Conservation (phyloP, 106 monocot genomes). For the Hemerocallis citrina region DNA sequence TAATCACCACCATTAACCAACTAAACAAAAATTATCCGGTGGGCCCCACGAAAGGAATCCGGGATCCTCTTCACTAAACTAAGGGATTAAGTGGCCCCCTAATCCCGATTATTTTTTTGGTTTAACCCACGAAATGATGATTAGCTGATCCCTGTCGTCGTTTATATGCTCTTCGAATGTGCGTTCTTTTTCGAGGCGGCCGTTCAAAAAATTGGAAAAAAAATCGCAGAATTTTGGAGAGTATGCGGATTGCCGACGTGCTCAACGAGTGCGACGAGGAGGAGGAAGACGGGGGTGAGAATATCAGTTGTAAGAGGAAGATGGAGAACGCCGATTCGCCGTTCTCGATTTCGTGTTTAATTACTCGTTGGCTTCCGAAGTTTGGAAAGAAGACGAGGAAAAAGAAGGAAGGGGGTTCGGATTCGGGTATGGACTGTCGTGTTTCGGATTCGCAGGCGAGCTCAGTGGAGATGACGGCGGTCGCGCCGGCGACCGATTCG, state of each 20-base stretch:
- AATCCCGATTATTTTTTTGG: no score
- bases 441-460: neutral
- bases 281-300: neutral
- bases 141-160: no score
- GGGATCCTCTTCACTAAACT: no score
- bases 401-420: neutral
- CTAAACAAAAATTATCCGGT: no score
- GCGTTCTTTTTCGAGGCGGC: no score
- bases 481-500: neutral
- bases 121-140: no score
- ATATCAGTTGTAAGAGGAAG: neutral
- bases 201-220: neutral
- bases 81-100: no score
- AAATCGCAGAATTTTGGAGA: neutral
- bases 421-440: neutral
- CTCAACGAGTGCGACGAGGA: neutral
- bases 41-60: no score
- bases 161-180: no score
- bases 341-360: neutral
- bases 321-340: neutral
- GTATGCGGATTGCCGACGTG: slow-evolving; percentile 3
- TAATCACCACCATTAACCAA: no score
- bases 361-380: neutral
- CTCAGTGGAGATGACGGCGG: neutral
- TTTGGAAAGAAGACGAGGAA: neutral